These are phyloP conservation scores for Chrysochromulina parva DNA, from an alignment of 78 protist genomes.

Conservation along the genomic window DNA sequence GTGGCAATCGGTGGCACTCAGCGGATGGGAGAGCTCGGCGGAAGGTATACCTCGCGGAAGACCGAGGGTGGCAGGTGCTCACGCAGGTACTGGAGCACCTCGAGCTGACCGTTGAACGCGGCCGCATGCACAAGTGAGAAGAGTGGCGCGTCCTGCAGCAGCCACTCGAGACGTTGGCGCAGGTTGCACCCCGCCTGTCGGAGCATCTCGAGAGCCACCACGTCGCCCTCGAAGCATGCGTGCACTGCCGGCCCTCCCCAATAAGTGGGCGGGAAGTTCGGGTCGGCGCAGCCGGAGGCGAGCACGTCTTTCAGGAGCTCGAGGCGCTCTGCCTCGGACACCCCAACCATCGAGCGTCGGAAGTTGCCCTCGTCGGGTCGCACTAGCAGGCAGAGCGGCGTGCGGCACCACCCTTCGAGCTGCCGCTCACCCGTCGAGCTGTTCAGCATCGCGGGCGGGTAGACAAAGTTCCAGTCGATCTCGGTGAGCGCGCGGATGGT, in stretches of 20 bases:
- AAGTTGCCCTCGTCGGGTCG: constrained; percentile 25
- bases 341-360: background rate
- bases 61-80: background rate
- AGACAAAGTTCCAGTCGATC: background rate
- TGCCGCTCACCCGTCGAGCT: background rate
- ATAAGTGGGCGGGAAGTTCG: background rate
- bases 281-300: background rate
- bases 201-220: background rate
- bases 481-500: background rate
- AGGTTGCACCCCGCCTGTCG: background rate
- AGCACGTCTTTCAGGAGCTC: background rate
- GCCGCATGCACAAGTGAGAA: background rate
- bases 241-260: background rate
- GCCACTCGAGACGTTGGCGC: background rate
- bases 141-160: background rate
- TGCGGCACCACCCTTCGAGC: constrained; percentile 16
- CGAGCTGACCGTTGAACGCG: background rate
- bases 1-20: too few relatives aligned
- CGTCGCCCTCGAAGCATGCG: constrained; percentile 30
- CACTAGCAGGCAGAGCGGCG: constrained; percentile 8
- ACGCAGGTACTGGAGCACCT: background rate
- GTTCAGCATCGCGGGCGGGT: background rate
- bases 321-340: background rate
- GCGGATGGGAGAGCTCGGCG: too few relatives aligned
- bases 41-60: too few relatives aligned